Evolutionary conservation across 805 yeast species (phyloP).

Genomic region (Wickerhamiella kazuoi): DNA sequence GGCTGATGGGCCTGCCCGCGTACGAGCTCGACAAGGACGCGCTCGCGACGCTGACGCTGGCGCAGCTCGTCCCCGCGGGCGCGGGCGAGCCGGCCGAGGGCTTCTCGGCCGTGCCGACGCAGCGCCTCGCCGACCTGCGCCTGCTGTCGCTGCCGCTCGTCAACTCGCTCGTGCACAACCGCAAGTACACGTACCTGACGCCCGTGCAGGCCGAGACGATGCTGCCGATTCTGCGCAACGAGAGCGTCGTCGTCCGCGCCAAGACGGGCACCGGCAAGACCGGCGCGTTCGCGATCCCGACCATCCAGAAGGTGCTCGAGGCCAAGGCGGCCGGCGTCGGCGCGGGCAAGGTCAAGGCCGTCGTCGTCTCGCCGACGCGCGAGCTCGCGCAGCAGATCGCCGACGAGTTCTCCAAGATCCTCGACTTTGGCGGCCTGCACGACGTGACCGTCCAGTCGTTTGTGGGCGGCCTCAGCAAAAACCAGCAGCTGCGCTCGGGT

Average conservation of each 20-base stretch:
- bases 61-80: constrained; percentile 12
- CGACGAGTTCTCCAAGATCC: constrained; percentile 37
- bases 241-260: constrained; percentile 70
- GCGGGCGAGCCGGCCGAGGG: constrained; percentile 5
- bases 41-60: constrained; percentile 12
- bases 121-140: constrained; percentile 13
- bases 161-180: constrained; percentile 19
- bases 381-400: constrained; percentile 76
- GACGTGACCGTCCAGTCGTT: constrained; percentile 30
- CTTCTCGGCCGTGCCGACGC: constrained; percentile 16
- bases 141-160: constrained; percentile 18
- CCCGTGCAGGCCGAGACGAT: constrained; percentile 24
- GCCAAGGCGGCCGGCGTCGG: constrained; percentile 20
- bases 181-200: constrained; percentile 19
- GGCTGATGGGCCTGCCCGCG: constrained; percentile 16
- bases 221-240: constrained; percentile 54
- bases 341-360: constrained; percentile 30
- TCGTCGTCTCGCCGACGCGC: constrained; percentile 77
- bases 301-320: constrained; percentile 38
- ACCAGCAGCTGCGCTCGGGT: constrained; percentile 21
- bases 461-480: constrained; percentile 48
- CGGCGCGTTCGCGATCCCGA: constrained; percentile 70
- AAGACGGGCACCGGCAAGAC: constrained; percentile 95
- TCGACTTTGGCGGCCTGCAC: constrained; percentile 20
- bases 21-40: constrained; percentile 17